Conservation (phyloP, 495 filamentous ascomycete species). For the Rhypophila decipiens region DNA sequence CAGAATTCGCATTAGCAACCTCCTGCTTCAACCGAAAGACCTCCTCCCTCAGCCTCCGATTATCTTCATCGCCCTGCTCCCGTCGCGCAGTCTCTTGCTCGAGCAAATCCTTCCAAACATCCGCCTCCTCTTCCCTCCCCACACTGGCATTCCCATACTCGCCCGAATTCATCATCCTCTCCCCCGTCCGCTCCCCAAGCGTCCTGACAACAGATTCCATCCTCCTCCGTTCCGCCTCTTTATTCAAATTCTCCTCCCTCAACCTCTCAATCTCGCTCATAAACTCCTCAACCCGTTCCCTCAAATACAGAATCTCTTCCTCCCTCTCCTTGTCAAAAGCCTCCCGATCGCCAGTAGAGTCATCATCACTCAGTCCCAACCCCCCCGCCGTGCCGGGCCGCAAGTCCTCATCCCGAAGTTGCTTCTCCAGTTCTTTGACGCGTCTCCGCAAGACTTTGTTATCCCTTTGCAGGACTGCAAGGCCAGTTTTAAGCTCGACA, state of each 20-base stretch:
- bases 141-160: too few species aligned
- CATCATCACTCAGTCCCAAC: constrained; percentile 42
- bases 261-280: constrained; percentile 77
- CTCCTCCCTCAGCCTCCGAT: constrained; percentile 78
- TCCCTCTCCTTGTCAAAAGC: constrained; percentile 72
- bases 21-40: constrained; percentile 68
- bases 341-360: constrained; percentile 47
- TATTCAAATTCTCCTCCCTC: constrained; percentile 63
- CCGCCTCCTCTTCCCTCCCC: constrained; percentile 77
- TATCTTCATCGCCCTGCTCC: constrained; percentile 87
- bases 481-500: constrained; percentile 85
- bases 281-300: constrained; percentile 77
- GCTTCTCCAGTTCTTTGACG: constrained; percentile 80
- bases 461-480: constrained; percentile 81
- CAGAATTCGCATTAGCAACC: constrained; percentile 25
- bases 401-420: constrained; percentile 65
- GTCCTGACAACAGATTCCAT: constrained; percentile 72
- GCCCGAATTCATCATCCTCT: constrained; percentile 44
- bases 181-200: constrained; percentile 57
- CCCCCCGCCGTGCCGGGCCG: constrained; percentile 49
- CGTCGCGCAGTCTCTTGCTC: constrained; percentile 85
- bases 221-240: constrained; percentile 74
- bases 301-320: constrained; percentile 74
- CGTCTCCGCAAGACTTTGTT: constrained; percentile 72
- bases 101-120: constrained; percentile 93